Percentiles rank a stretch among this genome's conserved stretches.
phyloP scores from a whole-genome alignment of 179 eudicot species.

The Nepenthes alata region DNA sequence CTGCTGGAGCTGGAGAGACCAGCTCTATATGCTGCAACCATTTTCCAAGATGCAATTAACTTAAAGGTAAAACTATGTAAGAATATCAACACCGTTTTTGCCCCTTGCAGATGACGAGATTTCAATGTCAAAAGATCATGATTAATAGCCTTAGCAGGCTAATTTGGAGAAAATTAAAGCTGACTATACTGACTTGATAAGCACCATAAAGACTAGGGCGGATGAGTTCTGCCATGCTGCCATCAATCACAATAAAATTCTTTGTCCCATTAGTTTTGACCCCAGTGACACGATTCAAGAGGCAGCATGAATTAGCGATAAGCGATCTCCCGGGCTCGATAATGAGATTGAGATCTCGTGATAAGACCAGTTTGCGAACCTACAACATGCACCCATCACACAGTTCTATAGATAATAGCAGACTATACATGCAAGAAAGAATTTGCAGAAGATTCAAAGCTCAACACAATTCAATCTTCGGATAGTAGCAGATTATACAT shows the following conservation, averaged over 20 bases:
- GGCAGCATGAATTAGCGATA: constrained; percentile 87
- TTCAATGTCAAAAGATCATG: no score
- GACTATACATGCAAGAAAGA: no score
- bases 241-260: constrained; percentile 79
- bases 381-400: constrained; percentile 11
- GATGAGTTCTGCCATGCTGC: constrained; percentile 98
- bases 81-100: no score
- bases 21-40: constrained; percentile 83
- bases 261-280: constrained; percentile 94
- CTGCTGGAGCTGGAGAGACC: constrained; percentile 64
- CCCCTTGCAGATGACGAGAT: no score
- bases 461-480: no score
- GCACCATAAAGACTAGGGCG: constrained; percentile 97
- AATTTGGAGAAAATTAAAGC: no score
- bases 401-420: no score
- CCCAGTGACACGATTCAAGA: constrained; percentile 88
- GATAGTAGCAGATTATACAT: no score
- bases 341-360: constrained; percentile 71
- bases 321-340: constrained; percentile 95
- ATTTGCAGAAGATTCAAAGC: no score
- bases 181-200: constrained; percentile 55
- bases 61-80: not conserved
- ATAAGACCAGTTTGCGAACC: constrained; percentile 79
- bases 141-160: no score
- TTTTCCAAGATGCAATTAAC: not conserved